A percentile compares a stretch with the other conserved stretches of the same genome.
Conservation (phyloP, 108 stramenopile species). For the Pseudonitzschia multiseries region DNA sequence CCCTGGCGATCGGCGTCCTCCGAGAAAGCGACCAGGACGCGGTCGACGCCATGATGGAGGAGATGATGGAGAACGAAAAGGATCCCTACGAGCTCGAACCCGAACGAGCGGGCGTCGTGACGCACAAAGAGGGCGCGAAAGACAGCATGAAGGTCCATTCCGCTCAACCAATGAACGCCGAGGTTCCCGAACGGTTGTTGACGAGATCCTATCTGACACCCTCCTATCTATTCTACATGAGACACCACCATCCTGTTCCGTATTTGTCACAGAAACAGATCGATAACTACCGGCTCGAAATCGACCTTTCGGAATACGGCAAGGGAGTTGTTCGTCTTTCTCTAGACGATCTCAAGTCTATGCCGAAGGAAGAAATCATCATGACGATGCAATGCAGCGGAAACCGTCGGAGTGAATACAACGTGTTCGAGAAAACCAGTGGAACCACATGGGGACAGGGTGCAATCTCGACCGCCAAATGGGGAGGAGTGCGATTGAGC, state of each 20-base stretch:
- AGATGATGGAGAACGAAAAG: constrained; percentile 41
- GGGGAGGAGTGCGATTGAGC: constrained; percentile 88
- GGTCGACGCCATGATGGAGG: constrained; percentile 76
- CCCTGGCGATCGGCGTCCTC: constrained; percentile 75
- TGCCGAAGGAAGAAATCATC: constrained; percentile 68
- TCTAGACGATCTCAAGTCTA: constrained; percentile 69
- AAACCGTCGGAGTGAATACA: constrained; percentile 91
- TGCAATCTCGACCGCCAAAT: constrained; percentile 92
- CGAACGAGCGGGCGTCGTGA: constrained; percentile 18
- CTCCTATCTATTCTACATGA: constrained; percentile 70
- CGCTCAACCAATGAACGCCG: constrained; percentile 85
- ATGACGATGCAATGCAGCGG: constrained; percentile 97
- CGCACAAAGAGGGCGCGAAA: constrained; percentile 24
- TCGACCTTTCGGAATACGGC: constrained; percentile 62
- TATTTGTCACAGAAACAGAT: constrained; percentile 65
- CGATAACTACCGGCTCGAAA: constrained; percentile 55
- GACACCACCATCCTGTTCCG: constrained; percentile 90
- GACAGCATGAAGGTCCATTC: constrained; percentile 57
- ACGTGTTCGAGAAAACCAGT: constrained; percentile 74
- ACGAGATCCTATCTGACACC: constrained; percentile 72
- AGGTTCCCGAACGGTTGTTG: constrained; percentile 63
- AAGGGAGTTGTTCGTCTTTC: constrained; percentile 41
- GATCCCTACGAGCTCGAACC: constrained; percentile 84
- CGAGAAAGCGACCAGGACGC: constrained; percentile 63
- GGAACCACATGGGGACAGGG: constrained; percentile 92